Base-by-base conservation (phyloP, 345 rosid species). In the Eucalyptus pauciflora region DNA sequence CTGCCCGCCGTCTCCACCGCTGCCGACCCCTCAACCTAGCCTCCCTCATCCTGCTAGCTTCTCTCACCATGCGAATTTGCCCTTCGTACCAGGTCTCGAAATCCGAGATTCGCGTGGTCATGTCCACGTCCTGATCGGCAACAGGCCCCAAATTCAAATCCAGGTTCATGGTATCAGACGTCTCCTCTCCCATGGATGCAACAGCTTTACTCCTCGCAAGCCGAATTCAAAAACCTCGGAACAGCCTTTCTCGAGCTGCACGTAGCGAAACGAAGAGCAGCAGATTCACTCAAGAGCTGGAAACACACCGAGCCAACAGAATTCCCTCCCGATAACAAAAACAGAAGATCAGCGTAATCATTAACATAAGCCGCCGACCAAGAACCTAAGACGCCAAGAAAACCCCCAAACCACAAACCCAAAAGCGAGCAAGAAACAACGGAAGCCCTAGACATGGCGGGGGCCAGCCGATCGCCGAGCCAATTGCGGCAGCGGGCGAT, bases 101-200 rank as follows among this genome's bases (percentile, higher is more conserved):
- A 88, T 93, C 93, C 88, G 93, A 90, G 64, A 90, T 88, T 50
- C 92, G 97, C 49, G 87, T 90, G 12, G 94, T 85, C 50, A 94
- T 50, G 7, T 90, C 94, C 13, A 94, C 86, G n/a, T 87, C 95
- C 31, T 92, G 89, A 91, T 97, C 99, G 60, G 98, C 95, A 91
- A 90, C 94, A 83, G 98, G 99, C 49, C 97, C 96, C 86, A 97
- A 94, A 89, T 97, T 97, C 96, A 97, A 94, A 92, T 97, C 99
- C 56, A 97, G 99, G 91, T 97, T 96, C 98, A 97, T 96, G 48
- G 96, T 91, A 86, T 96, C 97, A 46, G 95, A 91, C 88, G 94
- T 91, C 91, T 93, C 97, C 85, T 96, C 97, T 86, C 91, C 96
- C 98, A 96, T 95, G 87, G 88, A 89, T 27, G 64, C 85, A 60